Percentiles rank a stretch among this genome's conserved stretches.
phyloP scores from a whole-genome alignment of 208 protist genomes.

The Crithidia thermophila region DNA sequence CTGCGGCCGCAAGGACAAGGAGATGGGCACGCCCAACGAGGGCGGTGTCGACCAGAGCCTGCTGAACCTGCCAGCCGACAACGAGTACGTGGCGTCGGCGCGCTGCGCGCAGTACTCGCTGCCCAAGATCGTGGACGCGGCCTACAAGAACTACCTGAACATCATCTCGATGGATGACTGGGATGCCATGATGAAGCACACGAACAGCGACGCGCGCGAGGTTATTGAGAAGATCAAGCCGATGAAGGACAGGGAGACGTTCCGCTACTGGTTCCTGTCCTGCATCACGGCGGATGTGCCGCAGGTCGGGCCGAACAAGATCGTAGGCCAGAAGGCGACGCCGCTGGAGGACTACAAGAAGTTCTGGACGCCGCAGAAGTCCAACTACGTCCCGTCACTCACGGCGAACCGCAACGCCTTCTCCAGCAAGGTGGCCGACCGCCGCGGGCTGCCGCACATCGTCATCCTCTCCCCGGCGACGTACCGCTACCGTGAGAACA shows the following conservation, averaged over 20 bases:
- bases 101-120: constrained; percentile 83
- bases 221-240: constrained; percentile 55
- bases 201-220: constrained; percentile 34
- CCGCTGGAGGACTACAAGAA: constrained; percentile 79
- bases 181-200: constrained; percentile 63
- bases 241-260: constrained; percentile 74
- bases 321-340: constrained; percentile 74
- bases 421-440: constrained; percentile 58
- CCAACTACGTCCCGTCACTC: constrained; percentile 71
- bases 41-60: constrained; percentile 60
- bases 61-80: constrained; percentile 31
- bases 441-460: constrained; percentile 68
- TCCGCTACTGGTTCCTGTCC: constrained; percentile 87
- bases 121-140: constrained; percentile 76
- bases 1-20: constrained; percentile 62
- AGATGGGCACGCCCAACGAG: constrained; percentile 71
- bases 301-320: constrained; percentile 84
- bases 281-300: constrained; percentile 81
- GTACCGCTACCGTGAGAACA: constrained; percentile 87
- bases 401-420: constrained; percentile 62
- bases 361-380: constrained; percentile 76
- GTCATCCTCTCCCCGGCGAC: constrained; percentile 69
- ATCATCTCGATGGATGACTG: constrained; percentile 62
- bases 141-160: constrained; percentile 79
- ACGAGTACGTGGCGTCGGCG: constrained; percentile 59